Evolutionary conservation across 169 alveolate species (phyloP).

Genomic region (Amoebophrya sp.): DNA sequence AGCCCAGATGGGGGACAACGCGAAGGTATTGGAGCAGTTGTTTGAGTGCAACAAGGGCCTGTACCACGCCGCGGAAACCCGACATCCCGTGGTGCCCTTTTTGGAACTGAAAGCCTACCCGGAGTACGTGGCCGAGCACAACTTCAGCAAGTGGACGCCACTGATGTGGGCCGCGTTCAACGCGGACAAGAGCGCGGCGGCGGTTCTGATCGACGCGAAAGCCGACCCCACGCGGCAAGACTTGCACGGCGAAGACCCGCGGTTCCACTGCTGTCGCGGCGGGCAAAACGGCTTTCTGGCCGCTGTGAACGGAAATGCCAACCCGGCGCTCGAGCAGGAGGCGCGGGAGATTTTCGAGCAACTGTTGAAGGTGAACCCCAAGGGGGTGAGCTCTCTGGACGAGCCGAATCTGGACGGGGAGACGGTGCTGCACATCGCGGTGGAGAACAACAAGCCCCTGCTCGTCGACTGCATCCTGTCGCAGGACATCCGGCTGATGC

Average conservation of each 20-base stretch:
- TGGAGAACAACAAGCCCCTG: neutral
- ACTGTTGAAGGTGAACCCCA: no score
- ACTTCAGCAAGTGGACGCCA: neutral
- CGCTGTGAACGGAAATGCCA: no score
- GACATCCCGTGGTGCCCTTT: neutral
- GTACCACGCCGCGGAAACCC: conserved; percentile 3
- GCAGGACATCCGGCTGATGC: neutral
- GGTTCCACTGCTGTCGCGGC: neutral
- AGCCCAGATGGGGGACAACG: neutral
- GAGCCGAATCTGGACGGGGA: neutral
- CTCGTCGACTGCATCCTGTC: neutral
- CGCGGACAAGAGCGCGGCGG: neutral
- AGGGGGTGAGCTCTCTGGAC: neutral
- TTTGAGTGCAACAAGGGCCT: neutral
- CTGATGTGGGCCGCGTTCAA: neutral
- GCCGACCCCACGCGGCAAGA: neutral
- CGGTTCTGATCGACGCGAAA: neutral
- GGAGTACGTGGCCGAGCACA: conserved; percentile 19
- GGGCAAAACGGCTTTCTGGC: no score
- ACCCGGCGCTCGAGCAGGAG: no score
- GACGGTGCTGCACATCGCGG: neutral
- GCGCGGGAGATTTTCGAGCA: no score
- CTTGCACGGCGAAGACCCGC: neutral
- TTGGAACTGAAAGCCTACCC: neutral
- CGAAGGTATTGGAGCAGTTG: neutral